These are phyloP conservation scores for Saksenaea vasiformis DNA, from an alignment of 371 early-diverging fungal species.

Conservation along the genomic window DNA sequence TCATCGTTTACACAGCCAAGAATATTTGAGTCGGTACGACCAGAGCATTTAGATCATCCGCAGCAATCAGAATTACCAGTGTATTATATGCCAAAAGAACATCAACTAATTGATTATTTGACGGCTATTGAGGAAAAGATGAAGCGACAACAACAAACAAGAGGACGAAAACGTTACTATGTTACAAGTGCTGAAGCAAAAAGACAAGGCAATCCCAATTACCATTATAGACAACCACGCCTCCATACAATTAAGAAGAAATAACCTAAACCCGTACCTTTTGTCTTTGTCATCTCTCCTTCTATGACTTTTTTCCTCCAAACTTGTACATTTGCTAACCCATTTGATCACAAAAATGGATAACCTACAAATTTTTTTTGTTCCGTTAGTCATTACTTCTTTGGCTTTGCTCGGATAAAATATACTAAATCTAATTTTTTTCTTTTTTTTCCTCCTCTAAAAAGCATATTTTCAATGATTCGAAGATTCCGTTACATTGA, in stretches of 20 bases:
- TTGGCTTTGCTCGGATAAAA: background rate
- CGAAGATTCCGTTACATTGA: too few species aligned
- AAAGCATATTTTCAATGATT: too few species aligned
- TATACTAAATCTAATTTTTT: background rate
- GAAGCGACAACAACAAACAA: slow-evolving; percentile 7
- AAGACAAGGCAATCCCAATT: slow-evolving; percentile 9
- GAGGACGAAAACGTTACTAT: slow-evolving; percentile 10
- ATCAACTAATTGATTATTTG: slow-evolving; percentile 42
- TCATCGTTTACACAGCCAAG: background rate
- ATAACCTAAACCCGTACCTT: slow-evolving; percentile 1
- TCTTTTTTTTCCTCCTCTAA: slow-evolving; percentile 7
- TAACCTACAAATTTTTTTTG: background rate
- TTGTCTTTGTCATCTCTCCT: slow-evolving; percentile 6
- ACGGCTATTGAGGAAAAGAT: slow-evolving; percentile 34
- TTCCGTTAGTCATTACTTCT: background rate
- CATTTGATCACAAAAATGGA: background rate
- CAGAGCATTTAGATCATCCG: background rate
- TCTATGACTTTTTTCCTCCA: background rate
- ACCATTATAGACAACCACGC: slow-evolving; percentile 13
- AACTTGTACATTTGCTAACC: slow-evolving; percentile 3
- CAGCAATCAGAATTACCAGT: slow-evolving; percentile 26
- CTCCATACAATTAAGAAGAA: slow-evolving; percentile 1
- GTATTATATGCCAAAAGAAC: slow-evolving; percentile 47
- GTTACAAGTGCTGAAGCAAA: slow-evolving; percentile 5
- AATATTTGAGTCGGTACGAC: slow-evolving; percentile 5